phyloP scores from a whole-genome alignment of 2,329 filamentous ascomycete genomes.

The Trichoderma oligosporum region DNA sequence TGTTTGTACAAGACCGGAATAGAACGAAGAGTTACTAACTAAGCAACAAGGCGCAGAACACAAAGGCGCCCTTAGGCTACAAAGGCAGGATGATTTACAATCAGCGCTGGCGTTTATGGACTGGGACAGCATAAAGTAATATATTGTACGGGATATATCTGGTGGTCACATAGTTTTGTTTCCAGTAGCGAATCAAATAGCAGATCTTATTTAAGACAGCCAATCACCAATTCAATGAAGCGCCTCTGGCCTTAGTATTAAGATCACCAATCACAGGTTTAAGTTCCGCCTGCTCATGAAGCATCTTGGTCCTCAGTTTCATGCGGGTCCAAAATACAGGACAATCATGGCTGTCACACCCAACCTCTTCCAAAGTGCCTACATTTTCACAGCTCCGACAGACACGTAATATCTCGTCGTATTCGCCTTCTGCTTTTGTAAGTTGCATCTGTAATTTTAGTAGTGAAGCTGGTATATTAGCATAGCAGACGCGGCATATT shows the following conservation, averaged over 20 bases:
- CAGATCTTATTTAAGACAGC: not conserved
- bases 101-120: slow-evolving; percentile 11
- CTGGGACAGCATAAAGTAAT: not conserved
- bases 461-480: slow-evolving; percentile 56
- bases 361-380: slow-evolving; percentile 70
- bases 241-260: slow-evolving; percentile 22
- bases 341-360: slow-evolving; percentile 87
- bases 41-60: not conserved
- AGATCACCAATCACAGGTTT: slow-evolving; percentile 35
- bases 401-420: slow-evolving; percentile 61
- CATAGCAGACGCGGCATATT: slow-evolving; percentile 58
- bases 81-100: not conserved
- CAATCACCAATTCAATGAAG: not conserved
- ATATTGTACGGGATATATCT: too few species aligned
- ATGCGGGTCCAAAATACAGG: slow-evolving; percentile 81
- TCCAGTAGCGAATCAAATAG: too few species aligned
- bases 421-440: slow-evolving; percentile 58
- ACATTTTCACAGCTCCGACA: slow-evolving; percentile 78
- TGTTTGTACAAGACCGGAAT: slow-evolving; percentile 4
- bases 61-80: not conserved
- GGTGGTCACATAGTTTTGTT: too few species aligned
- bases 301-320: slow-evolving; percentile 53
- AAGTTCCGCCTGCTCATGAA: slow-evolving; percentile 35
- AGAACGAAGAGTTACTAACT: not conserved
- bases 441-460: slow-evolving; percentile 61